These are phyloP conservation scores for Phaffia rhodozyma DNA, from an alignment of 1,284 basidiomycete genomes.

Conservation along the genomic window DNA sequence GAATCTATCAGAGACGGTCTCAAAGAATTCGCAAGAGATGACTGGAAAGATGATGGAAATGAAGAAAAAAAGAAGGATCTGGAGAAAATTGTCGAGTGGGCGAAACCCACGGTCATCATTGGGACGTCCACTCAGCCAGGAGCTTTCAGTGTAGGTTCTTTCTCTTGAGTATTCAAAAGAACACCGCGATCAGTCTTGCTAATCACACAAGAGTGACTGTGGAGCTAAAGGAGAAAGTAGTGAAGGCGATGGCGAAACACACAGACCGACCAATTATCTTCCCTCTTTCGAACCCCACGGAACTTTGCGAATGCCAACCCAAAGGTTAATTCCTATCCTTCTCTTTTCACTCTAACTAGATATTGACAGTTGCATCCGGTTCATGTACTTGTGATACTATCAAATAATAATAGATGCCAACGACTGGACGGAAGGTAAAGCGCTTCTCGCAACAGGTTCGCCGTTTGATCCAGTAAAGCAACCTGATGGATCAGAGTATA, in stretches of 20 bases:
- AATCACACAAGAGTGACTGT: background rate
- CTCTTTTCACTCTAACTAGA: background rate
- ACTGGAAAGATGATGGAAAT: slow-evolving; percentile 36
- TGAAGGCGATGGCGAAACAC: slow-evolving; percentile 54
- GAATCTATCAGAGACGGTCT: slow-evolving; percentile 44
- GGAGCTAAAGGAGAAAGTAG: slow-evolving; percentile 22
- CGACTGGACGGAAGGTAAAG: slow-evolving; percentile 62
- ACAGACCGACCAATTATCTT: slow-evolving; percentile 66
- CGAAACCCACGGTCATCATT: slow-evolving; percentile 60
- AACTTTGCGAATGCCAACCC: slow-evolving; percentile 56
- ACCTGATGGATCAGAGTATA: slow-evolving; percentile 40
- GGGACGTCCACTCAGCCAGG: slow-evolving; percentile 67
- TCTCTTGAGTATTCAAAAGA: too few species aligned
- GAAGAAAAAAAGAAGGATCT: slow-evolving; percentile 42
- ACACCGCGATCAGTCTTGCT: background rate
- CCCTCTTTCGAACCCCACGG: slow-evolving; percentile 65
- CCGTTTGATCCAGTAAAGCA: slow-evolving; percentile 65
- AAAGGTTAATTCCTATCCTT: slow-evolving; percentile 12
- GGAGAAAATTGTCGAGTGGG: slow-evolving; percentile 54
- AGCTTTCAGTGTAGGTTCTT: slow-evolving; percentile 48
- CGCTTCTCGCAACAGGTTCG: slow-evolving; percentile 65
- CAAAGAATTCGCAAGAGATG: slow-evolving; percentile 47
- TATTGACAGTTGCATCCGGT: background rate
- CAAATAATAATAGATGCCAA: slow-evolving; percentile 41
- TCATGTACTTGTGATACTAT: background rate